Evolutionary conservation across 2,329 filamentous ascomycete genomes (phyloP).

Genomic region (Ophiostoma perfectum): DNA sequence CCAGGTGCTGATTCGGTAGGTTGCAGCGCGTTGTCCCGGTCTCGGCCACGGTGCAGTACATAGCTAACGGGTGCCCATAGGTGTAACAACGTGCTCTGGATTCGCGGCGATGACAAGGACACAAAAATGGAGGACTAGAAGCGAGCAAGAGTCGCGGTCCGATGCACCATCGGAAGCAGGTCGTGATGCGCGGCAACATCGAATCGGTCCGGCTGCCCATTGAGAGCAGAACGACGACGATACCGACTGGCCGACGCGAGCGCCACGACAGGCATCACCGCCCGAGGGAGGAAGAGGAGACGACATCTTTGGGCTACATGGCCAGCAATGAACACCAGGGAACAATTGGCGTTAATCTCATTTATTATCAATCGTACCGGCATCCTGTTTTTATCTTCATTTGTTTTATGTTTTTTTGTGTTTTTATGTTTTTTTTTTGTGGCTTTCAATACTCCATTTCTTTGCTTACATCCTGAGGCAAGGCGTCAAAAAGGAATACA

Average conservation of each 20-base stretch:
- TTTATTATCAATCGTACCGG: slow-evolving; percentile 5
- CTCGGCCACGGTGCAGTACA: background rate
- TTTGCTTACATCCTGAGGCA: slow-evolving; percentile 14
- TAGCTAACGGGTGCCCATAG: slow-evolving; percentile 23
- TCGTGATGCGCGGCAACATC: background rate
- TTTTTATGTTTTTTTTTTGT: background rate
- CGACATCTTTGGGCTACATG: background rate
- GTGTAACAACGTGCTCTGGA: slow-evolving; percentile 91
- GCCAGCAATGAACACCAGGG: background rate
- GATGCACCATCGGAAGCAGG: background rate
- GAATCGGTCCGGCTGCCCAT: background rate
- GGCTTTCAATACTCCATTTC: background rate
- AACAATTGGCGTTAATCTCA: background rate
- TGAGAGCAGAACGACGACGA: slow-evolving; percentile 3
- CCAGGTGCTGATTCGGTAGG: slow-evolving; percentile 82
- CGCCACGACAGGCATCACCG: background rate
- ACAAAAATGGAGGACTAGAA: slow-evolving; percentile 53
- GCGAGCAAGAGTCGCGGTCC: background rate
- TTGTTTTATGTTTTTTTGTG: background rate
- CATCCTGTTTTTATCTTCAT: background rate
- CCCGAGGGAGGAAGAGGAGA: background rate
- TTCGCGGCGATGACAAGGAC: slow-evolving; percentile 54
- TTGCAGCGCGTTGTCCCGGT: background rate
- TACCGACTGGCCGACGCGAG: background rate
- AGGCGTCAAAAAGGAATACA: slow-evolving; percentile 20